Evolutionary conservation across 768 basidiomycete species (phyloP).

Genomic region (Filobasidium wieringae): DNA sequence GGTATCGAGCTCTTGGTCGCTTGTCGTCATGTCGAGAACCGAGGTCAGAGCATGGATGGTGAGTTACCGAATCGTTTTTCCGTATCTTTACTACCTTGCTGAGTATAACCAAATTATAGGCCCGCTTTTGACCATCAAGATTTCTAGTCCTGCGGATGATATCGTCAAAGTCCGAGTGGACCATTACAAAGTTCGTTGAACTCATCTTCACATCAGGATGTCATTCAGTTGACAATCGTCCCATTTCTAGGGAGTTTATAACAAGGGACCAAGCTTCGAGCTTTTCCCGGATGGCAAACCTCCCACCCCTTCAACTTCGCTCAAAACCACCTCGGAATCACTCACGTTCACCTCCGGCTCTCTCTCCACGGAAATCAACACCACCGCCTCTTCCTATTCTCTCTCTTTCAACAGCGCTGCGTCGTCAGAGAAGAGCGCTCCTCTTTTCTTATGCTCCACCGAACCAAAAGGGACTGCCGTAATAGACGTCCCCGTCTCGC

Average conservation of each 20-base stretch:
- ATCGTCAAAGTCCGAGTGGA: slow-evolving; percentile 33
- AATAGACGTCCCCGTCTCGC: slow-evolving; percentile 31
- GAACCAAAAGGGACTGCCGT: slow-evolving; percentile 26
- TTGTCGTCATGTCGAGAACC: slow-evolving; percentile 22
- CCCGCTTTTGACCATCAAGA: slow-evolving; percentile 44
- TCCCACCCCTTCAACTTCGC: slow-evolving; percentile 43
- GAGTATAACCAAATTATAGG: slow-evolving; percentile 11
- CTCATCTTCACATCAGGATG: slow-evolving; percentile 40
- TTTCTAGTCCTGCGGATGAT: slow-evolving; percentile 32
- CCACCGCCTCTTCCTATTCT: slow-evolving; percentile 49
- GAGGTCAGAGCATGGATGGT: slow-evolving; percentile 41
- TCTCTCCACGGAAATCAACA: slow-evolving; percentile 47
- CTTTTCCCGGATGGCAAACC: slow-evolving; percentile 54
- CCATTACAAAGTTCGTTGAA: slow-evolving; percentile 27
- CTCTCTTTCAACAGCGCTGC: slow-evolving; percentile 42
- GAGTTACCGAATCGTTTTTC: background rate
- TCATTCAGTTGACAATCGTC: slow-evolving; percentile 46
- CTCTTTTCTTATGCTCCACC: slow-evolving; percentile 15
- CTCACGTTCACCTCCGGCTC: slow-evolving; percentile 43
- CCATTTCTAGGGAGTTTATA: slow-evolving; percentile 26
- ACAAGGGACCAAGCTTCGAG: slow-evolving; percentile 46
- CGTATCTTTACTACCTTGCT: background rate
- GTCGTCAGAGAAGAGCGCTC: slow-evolving; percentile 6
- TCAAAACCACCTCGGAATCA: slow-evolving; percentile 28
- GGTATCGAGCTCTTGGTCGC: slow-evolving; percentile 52